Percentiles rank a stretch among this genome's conserved stretches.
phyloP scores from a whole-genome alignment of 345 rosid species.

The Corymbia maculata region DNA sequence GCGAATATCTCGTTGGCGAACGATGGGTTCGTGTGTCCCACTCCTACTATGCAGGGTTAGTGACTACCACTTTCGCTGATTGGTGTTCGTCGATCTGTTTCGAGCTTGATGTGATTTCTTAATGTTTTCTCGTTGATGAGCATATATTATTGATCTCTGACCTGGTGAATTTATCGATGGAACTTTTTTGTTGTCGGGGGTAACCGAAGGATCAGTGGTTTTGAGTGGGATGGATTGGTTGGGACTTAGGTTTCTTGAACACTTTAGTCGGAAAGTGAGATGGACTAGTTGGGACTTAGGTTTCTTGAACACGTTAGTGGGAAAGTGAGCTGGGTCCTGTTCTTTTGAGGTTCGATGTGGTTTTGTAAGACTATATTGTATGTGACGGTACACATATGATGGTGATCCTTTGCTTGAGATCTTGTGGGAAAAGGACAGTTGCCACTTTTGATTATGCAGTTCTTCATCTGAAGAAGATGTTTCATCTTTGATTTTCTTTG shows the following conservation, averaged over 20 bases:
- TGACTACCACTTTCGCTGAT: not conserved
- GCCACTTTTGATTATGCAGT: not conserved
- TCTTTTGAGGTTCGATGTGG: not conserved
- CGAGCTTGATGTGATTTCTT: not conserved
- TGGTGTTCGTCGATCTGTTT: not conserved
- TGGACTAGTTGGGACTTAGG: not conserved
- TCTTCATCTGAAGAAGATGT: not conserved
- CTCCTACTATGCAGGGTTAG: constrained; percentile 41
- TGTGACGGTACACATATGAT: not conserved
- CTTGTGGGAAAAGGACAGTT: not conserved
- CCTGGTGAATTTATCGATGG: not conserved
- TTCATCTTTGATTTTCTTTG: not conserved
- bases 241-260: not conserved
- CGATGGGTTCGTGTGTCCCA: constrained; percentile 69
- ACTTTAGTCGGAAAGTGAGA: not conserved
- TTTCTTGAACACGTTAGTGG: not conserved
- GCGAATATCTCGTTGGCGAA: constrained; percentile 51
- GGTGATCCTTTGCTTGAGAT: not conserved
- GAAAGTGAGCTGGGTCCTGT: not conserved
- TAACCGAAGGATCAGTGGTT: not conserved
- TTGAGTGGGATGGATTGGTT: not conserved
- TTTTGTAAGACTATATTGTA: not conserved
- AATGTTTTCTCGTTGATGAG: not conserved
- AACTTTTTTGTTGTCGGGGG: not conserved
- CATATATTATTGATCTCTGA: not conserved